Base-by-base conservation (phyloP, 2,329 filamentous ascomycete species). In the Phyllosticta ampelicida region DNA sequence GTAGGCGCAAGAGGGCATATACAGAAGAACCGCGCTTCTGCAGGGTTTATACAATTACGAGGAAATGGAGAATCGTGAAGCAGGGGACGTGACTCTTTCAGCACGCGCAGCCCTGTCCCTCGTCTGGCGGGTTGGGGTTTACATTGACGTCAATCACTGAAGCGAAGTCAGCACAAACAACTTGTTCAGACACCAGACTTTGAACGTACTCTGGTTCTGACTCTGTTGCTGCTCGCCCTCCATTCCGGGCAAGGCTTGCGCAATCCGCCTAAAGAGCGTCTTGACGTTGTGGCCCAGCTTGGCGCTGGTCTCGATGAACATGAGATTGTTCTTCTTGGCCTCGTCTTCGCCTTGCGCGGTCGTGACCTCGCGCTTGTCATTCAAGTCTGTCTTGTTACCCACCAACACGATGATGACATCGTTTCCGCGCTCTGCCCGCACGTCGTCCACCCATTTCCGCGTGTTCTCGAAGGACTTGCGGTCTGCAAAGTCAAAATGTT, bases 201-300 rank as follows among this genome's bases (percentile, higher is more conserved):
- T 26, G 23, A 55, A 82, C 86, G 68, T 78, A 94, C 89, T 95
- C 76, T 92, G 89, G 73, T 78, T 83, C 65, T 89, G 86, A 61
- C 85, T 85, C 65, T 86, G 85, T 65, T 86, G 84, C 64, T 90
- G 87, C 65, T 90, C 86, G 13, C 90, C 90, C 73, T 99, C 94
- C 94, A 99, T 97, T 20, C 94, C 94, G 8, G 94, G 94, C 66
- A 99, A 78, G 44, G 95, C 94, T 75, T 99, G 94, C 48, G 95
- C 94, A 83, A 99, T 99, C 78, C 90, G 87, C 80, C 91, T 89
- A 78, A 99, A 99, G 60, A 99, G 79, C 65, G 87, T 89, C 81
- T 99, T 99, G 66, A 99, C 95, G 71, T 99, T 99, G 75, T 97
- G 90, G 48, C 95, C 91, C 11, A 96, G 81, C 80, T 99, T 99